phyloP scores from a whole-genome alignment of 805 yeast species.

The Saccharomycopsis sp. region DNA sequence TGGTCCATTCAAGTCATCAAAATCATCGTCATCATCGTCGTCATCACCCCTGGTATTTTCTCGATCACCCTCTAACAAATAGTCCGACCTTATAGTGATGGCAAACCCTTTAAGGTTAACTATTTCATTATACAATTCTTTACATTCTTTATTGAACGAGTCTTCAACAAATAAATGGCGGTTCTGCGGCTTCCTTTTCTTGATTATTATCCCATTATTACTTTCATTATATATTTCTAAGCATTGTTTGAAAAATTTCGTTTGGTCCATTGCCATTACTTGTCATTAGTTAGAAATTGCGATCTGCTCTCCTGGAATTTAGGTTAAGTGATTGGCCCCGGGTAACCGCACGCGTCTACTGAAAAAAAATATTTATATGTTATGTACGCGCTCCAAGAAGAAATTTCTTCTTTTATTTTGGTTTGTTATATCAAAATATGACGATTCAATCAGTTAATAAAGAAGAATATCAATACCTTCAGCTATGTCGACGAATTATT shows the following conservation, averaged over 20 bases:
- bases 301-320: slow-evolving; percentile 5
- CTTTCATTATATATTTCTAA: slow-evolving; percentile 25
- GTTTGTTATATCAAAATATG: neutral
- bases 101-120: slow-evolving; percentile 7
- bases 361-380: neutral
- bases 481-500: slow-evolving; percentile 70
- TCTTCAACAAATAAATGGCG: slow-evolving; percentile 9
- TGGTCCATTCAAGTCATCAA: slow-evolving; percentile 5
- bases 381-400: slow-evolving; percentile 1
- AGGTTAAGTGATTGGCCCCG: neutral
- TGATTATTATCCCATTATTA: slow-evolving; percentile 2
- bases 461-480: slow-evolving; percentile 83
- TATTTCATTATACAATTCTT: slow-evolving; percentile 14
- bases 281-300: neutral
- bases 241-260: slow-evolving; percentile 26
- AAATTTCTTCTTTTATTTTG: slow-evolving; percentile 8
- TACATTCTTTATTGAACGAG: slow-evolving; percentile 17
- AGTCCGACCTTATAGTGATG: slow-evolving; percentile 13
- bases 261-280: slow-evolving; percentile 23
- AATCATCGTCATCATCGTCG: slow-evolving; percentile 11
- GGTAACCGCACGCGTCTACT: neutral
- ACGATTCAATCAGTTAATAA: slow-evolving; percentile 26
- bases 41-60: no score
- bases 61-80: slow-evolving; percentile 10
- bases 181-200: neutral